A percentile compares a stretch with the other conserved stretches of the same genome.
Conservation (phyloP, 2,329 filamentous ascomycete species). For the Neophaeococcomyces mojaviensis region DNA sequence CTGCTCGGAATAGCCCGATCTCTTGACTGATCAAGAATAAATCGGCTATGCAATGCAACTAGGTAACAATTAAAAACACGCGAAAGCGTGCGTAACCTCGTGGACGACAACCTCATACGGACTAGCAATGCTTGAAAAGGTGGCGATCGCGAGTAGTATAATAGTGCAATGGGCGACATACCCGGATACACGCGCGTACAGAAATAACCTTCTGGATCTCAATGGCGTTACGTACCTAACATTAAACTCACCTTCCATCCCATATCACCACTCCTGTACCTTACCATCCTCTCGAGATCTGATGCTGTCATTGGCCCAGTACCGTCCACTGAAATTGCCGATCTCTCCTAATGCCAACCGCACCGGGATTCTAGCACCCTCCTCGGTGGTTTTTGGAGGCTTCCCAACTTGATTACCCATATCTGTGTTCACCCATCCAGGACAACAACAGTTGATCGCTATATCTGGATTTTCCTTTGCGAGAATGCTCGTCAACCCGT, state of each 20-base stretch:
- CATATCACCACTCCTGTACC: conserved; percentile 2
- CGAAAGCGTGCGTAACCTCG: no score
- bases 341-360: conserved; percentile 2
- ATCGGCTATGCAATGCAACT: no score
- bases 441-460: conserved; percentile 6
- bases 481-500: conserved; percentile 1
- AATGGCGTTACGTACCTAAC: no score
- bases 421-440: conserved; percentile 6
- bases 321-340: background rate
- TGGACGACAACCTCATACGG: no score
- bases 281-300: background rate
- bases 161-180: no score
- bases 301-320: conserved; percentile 5
- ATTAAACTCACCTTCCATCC: background rate
- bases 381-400: conserved; percentile 2
- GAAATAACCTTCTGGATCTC: no score
- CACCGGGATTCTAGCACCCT: conserved; percentile 6
- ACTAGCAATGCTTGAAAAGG: no score
- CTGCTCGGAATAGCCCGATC: no score
- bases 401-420: conserved; percentile 2
- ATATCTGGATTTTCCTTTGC: conserved; percentile 1
- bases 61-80: no score
- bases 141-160: no score
- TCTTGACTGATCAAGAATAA: no score
- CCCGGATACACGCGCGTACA: no score